Base-by-base conservation (phyloP, 805 yeast genomes). In the Saccharomycopsis babjevae region DNA sequence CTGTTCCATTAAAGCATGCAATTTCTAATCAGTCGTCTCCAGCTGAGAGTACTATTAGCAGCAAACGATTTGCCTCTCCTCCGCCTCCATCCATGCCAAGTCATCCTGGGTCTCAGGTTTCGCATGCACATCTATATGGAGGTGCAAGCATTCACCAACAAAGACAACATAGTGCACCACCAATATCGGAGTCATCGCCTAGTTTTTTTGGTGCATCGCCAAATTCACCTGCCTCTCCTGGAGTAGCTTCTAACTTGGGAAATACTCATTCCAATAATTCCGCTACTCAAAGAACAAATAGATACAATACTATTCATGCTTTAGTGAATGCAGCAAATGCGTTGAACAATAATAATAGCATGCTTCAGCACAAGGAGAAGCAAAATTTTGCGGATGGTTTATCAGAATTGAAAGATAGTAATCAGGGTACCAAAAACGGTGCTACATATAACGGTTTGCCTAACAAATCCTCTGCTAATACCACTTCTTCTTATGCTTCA, bases 1-100 rank as follows among this genome's bases (percentile, higher is more conserved):
- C 96, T 0, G 85, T 82, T 59, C 96, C 96, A 5, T 88, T 88
- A 43, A 72, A 57, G 30, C 50, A 56, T 56, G 43, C 32, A 20
- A 16, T 16, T 25, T 46, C 52, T 8, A 22, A 22, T 11, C 38
- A 46, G 6, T 46, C 58, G 16, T 56, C 58, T 6, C 58, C 58
- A 32, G 58, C 58, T 22, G 42, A 38, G 15, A 39, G 42, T 38
- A 20, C 42, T 30, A 28, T 46, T 15, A 46, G 52, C 16, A 46
- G 52, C 18, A 46, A 28, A 46, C 10, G 52, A 46, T 46, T 46
- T 46, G n/a, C 52, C n/a, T 46, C 52, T 11, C 52, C 52, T 22
- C 52, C 52, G 7, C 52, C 52, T 3, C 32, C 32, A 46, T n/a
- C 50, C 5, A 43, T 43, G 18, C 30, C 52, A 20, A 46, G 8